Evolutionary conservation across 148 eudicot species (phyloP).

Genomic region (Rhododendron griersonianum): DNA sequence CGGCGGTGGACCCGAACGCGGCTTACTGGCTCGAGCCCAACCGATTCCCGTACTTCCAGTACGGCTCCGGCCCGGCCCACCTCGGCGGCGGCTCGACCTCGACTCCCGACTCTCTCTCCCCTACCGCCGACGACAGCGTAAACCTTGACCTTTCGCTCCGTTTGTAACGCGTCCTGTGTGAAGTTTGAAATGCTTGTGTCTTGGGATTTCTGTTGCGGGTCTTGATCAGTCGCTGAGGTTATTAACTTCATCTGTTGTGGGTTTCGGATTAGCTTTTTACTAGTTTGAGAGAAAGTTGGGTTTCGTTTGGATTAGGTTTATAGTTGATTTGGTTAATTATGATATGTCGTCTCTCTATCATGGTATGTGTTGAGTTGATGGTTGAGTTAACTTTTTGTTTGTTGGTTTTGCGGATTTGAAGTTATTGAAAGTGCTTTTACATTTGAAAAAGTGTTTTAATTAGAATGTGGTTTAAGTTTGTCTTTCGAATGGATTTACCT

Average conservation of each 20-base stretch:
- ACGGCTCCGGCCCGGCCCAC: background rate
- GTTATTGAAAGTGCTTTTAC: background rate
- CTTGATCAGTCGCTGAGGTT: background rate
- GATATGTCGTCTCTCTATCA: too few relatives aligned
- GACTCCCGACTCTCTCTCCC: background rate
- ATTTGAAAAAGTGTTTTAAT: background rate
- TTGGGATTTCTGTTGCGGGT: background rate
- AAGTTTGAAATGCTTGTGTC: background rate
- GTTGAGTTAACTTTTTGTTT: background rate
- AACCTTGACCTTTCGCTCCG: conserved; percentile 10
- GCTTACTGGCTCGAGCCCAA: background rate
- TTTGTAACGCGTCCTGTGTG: background rate
- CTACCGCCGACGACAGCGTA: background rate
- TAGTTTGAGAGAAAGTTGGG: background rate
- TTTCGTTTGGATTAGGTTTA: background rate
- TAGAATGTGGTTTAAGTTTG: background rate
- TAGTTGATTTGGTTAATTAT: too few relatives aligned
- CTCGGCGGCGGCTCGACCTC: background rate
- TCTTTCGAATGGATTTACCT: background rate
- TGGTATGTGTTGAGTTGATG: background rate
- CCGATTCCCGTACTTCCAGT: background rate
- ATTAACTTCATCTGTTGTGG: too few relatives aligned
- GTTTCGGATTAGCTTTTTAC: background rate
- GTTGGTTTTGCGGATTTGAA: background rate
- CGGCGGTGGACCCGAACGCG: background rate